These are phyloP conservation scores for Striga hermonthica DNA, from an alignment of 305 asterid species.

Conservation along the genomic window DNA sequence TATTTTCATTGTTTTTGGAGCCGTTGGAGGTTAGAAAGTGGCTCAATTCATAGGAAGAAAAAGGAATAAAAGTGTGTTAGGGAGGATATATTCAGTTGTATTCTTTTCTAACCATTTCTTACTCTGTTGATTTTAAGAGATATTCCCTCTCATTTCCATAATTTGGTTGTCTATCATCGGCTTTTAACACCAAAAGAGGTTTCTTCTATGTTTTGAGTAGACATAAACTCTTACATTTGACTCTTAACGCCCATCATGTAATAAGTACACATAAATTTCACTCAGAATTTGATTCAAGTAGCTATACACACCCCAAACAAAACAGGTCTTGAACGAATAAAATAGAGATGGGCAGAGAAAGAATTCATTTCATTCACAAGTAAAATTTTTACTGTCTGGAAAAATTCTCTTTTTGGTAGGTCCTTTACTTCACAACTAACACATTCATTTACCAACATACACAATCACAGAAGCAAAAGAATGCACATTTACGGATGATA, in stretches of 20 bases:
- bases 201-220: too few relatives aligned
- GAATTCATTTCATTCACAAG: slow-evolving; percentile 26
- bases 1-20: slow-evolving; percentile 35
- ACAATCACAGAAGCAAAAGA: background rate
- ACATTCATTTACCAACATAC: too few relatives aligned
- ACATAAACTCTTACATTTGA: too few relatives aligned
- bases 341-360: too few relatives aligned
- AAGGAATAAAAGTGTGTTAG: slow-evolving; percentile 31
- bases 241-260: too few relatives aligned
- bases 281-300: too few relatives aligned
- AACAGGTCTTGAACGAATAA: too few relatives aligned
- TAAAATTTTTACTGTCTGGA: background rate
- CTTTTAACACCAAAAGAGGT: too few relatives aligned
- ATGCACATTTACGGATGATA: slow-evolving; percentile 14
- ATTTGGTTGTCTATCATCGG: background rate
- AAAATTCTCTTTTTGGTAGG: too few relatives aligned
- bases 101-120: background rate
- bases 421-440: too few relatives aligned
- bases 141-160: background rate
- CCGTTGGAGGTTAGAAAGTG: background rate
- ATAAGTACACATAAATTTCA: too few relatives aligned
- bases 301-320: too few relatives aligned
- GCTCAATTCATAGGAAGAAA: slow-evolving; percentile 8
- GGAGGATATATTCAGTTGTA: slow-evolving; percentile 17
- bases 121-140: slow-evolving; percentile 3